Conservation (phyloP, 129 eudicot genomes). For the Lonicera japonica region DNA sequence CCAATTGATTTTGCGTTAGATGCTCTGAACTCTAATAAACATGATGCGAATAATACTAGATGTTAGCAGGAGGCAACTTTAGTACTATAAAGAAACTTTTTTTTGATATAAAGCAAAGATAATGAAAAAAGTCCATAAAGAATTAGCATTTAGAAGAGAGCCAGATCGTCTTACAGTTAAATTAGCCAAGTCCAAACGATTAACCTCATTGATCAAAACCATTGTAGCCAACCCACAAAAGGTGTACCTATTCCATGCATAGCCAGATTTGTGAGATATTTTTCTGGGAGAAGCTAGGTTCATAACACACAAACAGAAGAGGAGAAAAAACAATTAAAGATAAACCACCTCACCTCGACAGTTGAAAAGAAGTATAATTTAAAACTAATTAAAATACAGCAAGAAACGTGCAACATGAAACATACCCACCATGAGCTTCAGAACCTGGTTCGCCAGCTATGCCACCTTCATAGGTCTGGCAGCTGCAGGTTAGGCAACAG, state of each 20-base stretch:
- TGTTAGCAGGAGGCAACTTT: no score
- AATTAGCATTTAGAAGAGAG: neutral
- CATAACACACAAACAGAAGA: conserved; percentile 2
- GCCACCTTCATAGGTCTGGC: conserved; percentile 98
- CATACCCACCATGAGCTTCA: conserved; percentile 99
- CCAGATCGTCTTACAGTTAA: conserved; percentile 56
- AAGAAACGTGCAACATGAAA: conserved; percentile 12
- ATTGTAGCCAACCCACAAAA: conserved; percentile 97
- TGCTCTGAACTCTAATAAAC: no score
- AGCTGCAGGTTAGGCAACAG: conserved; percentile 36
- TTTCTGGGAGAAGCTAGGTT: neutral
- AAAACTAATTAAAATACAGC: neutral
- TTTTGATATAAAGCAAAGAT: no score
- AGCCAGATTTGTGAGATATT: no score
- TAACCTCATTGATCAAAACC: conserved; percentile 76
- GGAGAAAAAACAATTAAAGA: neutral
- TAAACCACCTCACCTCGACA: conserved; percentile 3
- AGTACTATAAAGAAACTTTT: no score
- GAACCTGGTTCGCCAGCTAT: conserved; percentile 96
- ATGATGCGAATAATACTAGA: no score
- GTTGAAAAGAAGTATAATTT: neutral
- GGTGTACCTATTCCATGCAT: conserved; percentile 73
- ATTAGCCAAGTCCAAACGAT: conserved; percentile 75
- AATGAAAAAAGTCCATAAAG: neutral
- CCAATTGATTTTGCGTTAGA: no score